Conservation (phyloP, 2,329 filamentous ascomycete genomes). For the Anthostomella pinea region DNA sequence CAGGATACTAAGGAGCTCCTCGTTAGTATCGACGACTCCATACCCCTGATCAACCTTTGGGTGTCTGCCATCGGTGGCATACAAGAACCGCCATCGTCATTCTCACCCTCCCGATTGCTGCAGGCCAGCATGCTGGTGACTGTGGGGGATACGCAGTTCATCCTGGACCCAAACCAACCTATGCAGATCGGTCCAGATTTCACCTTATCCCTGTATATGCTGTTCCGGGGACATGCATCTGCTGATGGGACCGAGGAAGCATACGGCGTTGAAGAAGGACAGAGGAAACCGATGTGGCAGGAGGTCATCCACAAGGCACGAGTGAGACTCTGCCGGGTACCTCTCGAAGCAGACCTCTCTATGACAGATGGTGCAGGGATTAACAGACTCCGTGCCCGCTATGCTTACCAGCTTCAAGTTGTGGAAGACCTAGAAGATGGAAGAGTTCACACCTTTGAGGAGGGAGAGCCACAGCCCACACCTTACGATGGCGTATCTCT, state of each 20-base stretch:
- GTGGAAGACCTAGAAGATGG: conserved; percentile 73
- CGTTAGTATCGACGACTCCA: conserved; percentile 79
- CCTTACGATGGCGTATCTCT: conserved; percentile 40
- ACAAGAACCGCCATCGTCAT: conserved; percentile 73
- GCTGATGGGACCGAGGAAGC: conserved; percentile 43
- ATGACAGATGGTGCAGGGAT: conserved; percentile 5
- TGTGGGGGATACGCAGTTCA: conserved; percentile 81
- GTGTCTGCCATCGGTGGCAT: conserved; percentile 92
- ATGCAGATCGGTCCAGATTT: conserved; percentile 88
- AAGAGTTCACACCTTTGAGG: conserved; percentile 46
- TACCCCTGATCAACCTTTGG: conserved; percentile 87
- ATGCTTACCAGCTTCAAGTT: conserved; percentile 76
- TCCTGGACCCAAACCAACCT: conserved; percentile 56
- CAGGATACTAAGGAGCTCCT: conserved; percentile 73
- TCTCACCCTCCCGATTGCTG: conserved; percentile 85
- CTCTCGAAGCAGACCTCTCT: conserved; percentile 28
- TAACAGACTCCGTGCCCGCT: conserved; percentile 43
- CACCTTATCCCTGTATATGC: conserved; percentile 87
- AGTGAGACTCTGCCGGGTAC: conserved; percentile 74
- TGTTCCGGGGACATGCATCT: conserved; percentile 76
- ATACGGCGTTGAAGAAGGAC: conserved; percentile 50
- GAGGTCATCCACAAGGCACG: conserved; percentile 93
- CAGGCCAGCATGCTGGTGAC: conserved; percentile 92
- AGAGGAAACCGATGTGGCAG: conserved; percentile 78
- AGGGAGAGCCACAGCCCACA: conserved; percentile 23